Evolutionary conservation across 129 eudicot species (phyloP).

Genomic region (Helianthus annuus): HanXRQr2.0-SUNRISE NC_035439.2:15624217-15624716

Average conservation of each 20-base stretch:
- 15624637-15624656: background rate
- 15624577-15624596: background rate
- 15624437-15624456: background rate
- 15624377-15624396: too few species aligned
- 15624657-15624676: background rate
- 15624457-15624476: background rate
- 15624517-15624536: conserved; percentile 1
- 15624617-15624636: background rate
- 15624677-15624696: background rate
- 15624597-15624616: background rate
- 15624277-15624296: too few species aligned
- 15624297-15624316: too few species aligned
- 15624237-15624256: too few species aligned
- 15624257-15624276: too few species aligned
- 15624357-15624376: too few species aligned
- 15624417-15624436: too few species aligned
- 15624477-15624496: background rate
- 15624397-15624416: too few species aligned
- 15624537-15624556: background rate
- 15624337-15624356: too few species aligned
- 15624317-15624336: too few species aligned
- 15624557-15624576: background rate
- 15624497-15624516: background rate
- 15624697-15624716: too few species aligned
- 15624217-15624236: too few species aligned